phyloP scores from a whole-genome alignment of 2,329 filamentous ascomycete genomes.

The Talaromyces sp. region DNA sequence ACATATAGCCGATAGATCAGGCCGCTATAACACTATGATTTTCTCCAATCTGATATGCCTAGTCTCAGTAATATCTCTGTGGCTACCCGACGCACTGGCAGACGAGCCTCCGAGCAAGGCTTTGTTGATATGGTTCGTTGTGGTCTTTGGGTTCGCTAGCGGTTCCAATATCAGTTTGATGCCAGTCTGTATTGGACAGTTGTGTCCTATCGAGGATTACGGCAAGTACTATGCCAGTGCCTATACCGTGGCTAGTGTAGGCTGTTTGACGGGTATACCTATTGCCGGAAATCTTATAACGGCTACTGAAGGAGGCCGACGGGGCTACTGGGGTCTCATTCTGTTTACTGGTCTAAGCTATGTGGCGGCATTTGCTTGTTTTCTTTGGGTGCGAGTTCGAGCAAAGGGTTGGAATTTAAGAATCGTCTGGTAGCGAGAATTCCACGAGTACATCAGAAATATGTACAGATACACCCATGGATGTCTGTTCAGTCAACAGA shows the following conservation, averaged over 20 bases:
- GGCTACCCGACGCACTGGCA: constrained; percentile 20
- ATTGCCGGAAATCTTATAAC: constrained; percentile 26
- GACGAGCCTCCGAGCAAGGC: constrained; percentile 16
- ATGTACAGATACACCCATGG: not conserved
- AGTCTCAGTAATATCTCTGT: constrained; percentile 26
- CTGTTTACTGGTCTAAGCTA: constrained; percentile 30
- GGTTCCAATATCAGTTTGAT: constrained; percentile 38
- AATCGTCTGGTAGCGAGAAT: not conserved
- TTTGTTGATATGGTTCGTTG: constrained; percentile 25
- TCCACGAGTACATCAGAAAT: not conserved
- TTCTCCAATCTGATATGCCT: constrained; percentile 21
- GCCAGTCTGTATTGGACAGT: constrained; percentile 46
- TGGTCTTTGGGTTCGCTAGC: constrained; percentile 36
- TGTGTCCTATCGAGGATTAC: constrained; percentile 44
- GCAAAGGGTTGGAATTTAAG: constrained; percentile 5
- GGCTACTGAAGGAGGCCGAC: constrained; percentile 19
- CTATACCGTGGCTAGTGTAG: constrained; percentile 27
- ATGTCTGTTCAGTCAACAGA: not conserved
- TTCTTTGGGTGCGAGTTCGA: constrained; percentile 13
- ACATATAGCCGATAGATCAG: constrained; percentile 25
- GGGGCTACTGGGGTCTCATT: constrained; percentile 20
- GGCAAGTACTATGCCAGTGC: constrained; percentile 37
- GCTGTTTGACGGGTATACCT: constrained; percentile 25
- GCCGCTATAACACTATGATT: constrained; percentile 28
- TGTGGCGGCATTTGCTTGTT: constrained; percentile 13